phyloP scores from a whole-genome alignment of 345 rosid genomes.

The Populus nigra region DNA sequence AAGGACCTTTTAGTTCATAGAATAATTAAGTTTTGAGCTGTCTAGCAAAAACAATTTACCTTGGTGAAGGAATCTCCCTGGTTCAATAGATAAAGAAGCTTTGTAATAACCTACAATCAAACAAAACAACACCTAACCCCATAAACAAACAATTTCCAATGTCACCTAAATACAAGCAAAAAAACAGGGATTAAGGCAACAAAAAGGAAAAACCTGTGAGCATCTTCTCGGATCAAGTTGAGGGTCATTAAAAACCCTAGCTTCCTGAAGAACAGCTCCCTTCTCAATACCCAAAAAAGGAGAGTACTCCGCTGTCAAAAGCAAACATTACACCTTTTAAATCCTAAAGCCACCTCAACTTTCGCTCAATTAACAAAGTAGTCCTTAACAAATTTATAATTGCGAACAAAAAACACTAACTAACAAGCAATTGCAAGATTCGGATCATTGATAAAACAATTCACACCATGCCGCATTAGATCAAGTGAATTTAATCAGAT shows the following conservation, averaged over 20 bases:
- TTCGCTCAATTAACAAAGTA: not conserved
- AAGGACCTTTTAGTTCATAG: not conserved
- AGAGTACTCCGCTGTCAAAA: conserved; percentile 72
- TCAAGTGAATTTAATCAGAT: conserved; percentile 13
- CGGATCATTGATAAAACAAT: not conserved
- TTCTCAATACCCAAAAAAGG: conserved; percentile 96
- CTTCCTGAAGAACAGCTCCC: conserved; percentile 98
- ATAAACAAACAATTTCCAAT: not conserved
- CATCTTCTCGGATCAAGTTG: conserved; percentile 97
- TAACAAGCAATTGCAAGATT: not conserved
- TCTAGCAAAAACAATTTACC: conserved; percentile 38
- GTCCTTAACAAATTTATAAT: conserved; percentile 15
- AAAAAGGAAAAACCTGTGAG: conserved; percentile 66
- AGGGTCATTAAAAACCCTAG: conserved; percentile 94
- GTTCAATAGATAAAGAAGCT: conserved; percentile 88
- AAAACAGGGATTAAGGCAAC: not conserved
- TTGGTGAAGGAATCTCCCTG: conserved; percentile 93
- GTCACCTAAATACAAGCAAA: not conserved
- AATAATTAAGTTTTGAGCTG: conserved; percentile 5
- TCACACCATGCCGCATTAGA: conserved; percentile 6
- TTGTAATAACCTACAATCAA: conserved; percentile 75
- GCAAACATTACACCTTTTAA: conserved; percentile 6
- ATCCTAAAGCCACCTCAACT: not conserved
- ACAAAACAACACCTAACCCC: conserved; percentile 5
- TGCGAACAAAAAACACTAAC: not conserved